These are phyloP conservation scores for Murraya paniculata DNA, from an alignment of 345 rosid species.

Conservation along the genomic window DNA sequence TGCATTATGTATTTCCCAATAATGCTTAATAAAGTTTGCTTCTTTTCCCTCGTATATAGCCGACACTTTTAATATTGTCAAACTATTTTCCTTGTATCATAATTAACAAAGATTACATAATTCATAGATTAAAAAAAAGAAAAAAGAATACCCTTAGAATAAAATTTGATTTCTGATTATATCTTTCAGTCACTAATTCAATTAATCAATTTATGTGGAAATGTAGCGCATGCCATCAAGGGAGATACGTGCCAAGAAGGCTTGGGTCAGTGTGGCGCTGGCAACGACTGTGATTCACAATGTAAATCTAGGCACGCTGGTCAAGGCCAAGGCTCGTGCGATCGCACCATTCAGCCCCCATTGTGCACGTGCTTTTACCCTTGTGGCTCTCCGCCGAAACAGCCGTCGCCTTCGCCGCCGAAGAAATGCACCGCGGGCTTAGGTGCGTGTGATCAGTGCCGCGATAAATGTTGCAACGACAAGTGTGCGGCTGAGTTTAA, in stretches of 20 bases:
- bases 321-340: not conserved
- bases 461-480: not conserved
- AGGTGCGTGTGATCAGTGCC: not conserved
- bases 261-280: not conserved
- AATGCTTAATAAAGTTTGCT: no score
- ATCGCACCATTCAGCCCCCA: not conserved
- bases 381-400: not conserved
- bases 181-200: not conserved
- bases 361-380: not conserved
- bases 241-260: not conserved
- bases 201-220: not conserved
- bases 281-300: not conserved
- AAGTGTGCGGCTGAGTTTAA: not conserved
- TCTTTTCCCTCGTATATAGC: no score
- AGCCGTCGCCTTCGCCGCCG: not conserved
- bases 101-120: no score
- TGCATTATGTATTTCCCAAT: no score
- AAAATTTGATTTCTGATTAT: no score
- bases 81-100: no score
- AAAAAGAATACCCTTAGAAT: no score
- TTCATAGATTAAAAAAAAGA: no score
- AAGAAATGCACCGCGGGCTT: not conserved
- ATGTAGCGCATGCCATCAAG: not conserved
- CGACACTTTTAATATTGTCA: no score
- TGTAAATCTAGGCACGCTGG: not conserved